Evolutionary conservation across 371 early-diverging fungal genomes (phyloP), one percentile per base, ranked within the genome.

Genomic region (Rhizomucor miehei): DNA sequence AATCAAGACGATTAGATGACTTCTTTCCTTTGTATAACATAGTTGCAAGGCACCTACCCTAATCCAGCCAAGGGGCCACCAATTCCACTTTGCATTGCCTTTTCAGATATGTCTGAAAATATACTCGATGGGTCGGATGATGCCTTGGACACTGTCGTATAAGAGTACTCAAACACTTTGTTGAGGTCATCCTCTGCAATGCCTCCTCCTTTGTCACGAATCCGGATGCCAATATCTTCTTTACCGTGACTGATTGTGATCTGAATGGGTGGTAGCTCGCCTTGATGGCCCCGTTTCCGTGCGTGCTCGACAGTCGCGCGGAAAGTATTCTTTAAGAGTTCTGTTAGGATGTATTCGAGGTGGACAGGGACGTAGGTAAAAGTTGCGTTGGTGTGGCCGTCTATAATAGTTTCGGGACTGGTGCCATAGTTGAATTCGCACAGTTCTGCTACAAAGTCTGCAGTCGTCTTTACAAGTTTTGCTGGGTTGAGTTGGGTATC

Each of bases 201-300:
- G 21, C 98, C 98, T 39, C 97, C 96, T 24, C 98, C 98, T 56
- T 88, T 89, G 59, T 98, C 98, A 24, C 97, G 75, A 38, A 98
- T 87, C 52, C 96, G 81, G 40, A 98, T 87, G 1, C 89, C 86
- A 8, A 95, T 84, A 46, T 90, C 92, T 47, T 86, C 88, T 6
- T 80, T 62, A 20, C 92, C 89, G 47, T 83, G 78, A 25, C 89
- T 84, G 16, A 98, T 80, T 4, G 94, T 92, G 48, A 98, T 87
- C 60, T 89, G 88, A n/a, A 97, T 85, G 9, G 89, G 86, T 6
- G 92, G 91, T 12, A 69, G 34, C 2, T 62, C 64, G 29, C 29
- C 29, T n/a, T 52, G 38, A 23, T 64, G 49, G 1, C 77, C 71
- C 34, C 67, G 29, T 57, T 80, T 81, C 56, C 68, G 56, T 10